Conservation (phyloP, 139 green algal species). For the Chlorokybus atmophyticus region DNA sequence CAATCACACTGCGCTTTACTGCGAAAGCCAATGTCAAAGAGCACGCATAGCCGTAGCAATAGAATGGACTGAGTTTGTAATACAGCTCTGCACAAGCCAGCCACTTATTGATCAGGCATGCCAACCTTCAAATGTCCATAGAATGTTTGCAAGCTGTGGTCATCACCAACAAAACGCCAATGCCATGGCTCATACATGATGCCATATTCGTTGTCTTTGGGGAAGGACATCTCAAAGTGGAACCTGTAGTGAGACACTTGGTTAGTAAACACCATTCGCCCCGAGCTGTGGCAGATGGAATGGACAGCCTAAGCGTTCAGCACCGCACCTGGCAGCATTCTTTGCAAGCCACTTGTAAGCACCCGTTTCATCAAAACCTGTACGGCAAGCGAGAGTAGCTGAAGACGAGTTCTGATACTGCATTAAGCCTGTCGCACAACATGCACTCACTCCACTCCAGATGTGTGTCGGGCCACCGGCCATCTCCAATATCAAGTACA, state of each 20-base stretch:
- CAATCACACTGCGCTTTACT: no score
- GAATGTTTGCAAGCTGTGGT: constrained; percentile 25
- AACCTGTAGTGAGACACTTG: constrained; percentile 16
- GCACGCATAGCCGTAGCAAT: no score
- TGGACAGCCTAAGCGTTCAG: not conserved
- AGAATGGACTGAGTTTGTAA: no score
- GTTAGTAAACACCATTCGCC: constrained; percentile 28
- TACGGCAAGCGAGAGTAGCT: no score
- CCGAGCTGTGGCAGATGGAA: constrained; percentile 18
- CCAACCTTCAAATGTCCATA: no score
- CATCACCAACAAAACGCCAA: constrained; percentile 32
- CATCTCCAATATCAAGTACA: constrained; percentile 32
- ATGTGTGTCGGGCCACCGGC: constrained; percentile 9
- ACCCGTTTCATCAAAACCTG: not conserved
- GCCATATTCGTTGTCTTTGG: constrained; percentile 19
- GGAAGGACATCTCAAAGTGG: constrained; percentile 41
- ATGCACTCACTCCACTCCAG: constrained; percentile 15
- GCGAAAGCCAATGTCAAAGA: no score
- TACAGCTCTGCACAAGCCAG: no score
- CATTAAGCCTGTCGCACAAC: no score
- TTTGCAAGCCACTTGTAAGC: not conserved
- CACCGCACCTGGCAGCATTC: not conserved
- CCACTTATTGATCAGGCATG: no score
- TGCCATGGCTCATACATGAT: constrained; percentile 38
- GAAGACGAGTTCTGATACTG: no score